A percentile compares a stretch with the other conserved stretches of the same genome.
Conservation (phyloP, 352 stramenopile genomes). For the Aphanomyces astaci region DNA sequence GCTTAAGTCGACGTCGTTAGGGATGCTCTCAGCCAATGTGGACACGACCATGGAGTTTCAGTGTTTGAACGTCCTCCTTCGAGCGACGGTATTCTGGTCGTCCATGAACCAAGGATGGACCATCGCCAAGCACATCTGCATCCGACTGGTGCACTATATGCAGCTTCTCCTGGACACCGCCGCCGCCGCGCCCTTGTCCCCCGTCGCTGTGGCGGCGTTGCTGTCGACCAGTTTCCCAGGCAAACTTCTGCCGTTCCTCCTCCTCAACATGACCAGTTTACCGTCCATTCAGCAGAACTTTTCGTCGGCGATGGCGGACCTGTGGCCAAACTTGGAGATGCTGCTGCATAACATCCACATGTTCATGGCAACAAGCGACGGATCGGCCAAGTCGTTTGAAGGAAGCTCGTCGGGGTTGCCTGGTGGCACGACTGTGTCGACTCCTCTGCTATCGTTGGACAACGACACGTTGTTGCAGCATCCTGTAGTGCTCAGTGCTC, state of each 20-base stretch:
- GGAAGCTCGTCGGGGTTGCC: too few relatives aligned
- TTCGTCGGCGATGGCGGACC: constrained; percentile 31
- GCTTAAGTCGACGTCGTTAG: constrained; percentile 26
- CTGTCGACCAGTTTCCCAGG: constrained; percentile 55
- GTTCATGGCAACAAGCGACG: neutral
- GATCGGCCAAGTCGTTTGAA: too few relatives aligned
- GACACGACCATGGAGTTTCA: constrained; percentile 60
- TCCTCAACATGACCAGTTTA: constrained; percentile 60
- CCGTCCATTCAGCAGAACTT: constrained; percentile 44
- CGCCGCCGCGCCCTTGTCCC: constrained; percentile 20
- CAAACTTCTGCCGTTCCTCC: constrained; percentile 65
- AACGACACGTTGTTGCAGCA: neutral
- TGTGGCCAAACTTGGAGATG: constrained; percentile 43
- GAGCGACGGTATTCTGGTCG: constrained; percentile 65
- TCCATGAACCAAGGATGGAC: constrained; percentile 41
- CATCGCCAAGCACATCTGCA: constrained; percentile 44
- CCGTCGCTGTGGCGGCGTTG: constrained; percentile 24
- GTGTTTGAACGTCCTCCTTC: constrained; percentile 69
- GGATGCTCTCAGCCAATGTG: constrained; percentile 32
- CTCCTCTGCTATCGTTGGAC: neutral
- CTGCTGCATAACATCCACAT: constrained; percentile 28
- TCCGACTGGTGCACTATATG: constrained; percentile 50
- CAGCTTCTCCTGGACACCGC: constrained; percentile 30
- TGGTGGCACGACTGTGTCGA: too few relatives aligned
- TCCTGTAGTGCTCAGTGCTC: neutral